Conservation (phyloP, 2,329 filamentous ascomycete species). For the Pleoardoris graminearum region DNA sequence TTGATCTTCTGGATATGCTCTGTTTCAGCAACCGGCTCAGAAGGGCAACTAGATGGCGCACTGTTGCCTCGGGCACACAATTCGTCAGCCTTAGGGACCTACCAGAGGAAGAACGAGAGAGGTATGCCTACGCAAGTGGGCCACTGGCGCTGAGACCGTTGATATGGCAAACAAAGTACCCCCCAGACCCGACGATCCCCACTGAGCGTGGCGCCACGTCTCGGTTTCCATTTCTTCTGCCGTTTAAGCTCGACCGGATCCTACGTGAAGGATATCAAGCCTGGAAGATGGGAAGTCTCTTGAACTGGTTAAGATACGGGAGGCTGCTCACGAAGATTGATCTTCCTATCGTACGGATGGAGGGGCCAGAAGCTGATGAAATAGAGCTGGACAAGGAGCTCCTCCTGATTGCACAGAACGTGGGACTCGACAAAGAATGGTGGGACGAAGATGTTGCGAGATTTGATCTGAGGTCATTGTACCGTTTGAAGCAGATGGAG, state of each 20-base stretch:
- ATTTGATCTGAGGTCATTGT: background rate
- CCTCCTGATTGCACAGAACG: constrained; percentile 6
- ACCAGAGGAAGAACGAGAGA: background rate
- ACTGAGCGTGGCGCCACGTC: constrained; percentile 17
- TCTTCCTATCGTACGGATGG: constrained; percentile 17
- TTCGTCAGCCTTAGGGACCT: background rate
- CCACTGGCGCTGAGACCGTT: background rate
- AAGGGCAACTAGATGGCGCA: background rate
- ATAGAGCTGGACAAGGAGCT: constrained; percentile 16
- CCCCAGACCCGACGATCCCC: background rate
- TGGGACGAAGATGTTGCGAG: constrained; percentile 8
- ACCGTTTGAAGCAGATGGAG: background rate
- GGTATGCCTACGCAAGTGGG: background rate
- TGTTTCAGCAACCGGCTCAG: background rate
- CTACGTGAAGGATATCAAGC: constrained; percentile 3
- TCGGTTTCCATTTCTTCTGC: constrained; percentile 9
- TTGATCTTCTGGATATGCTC: background rate
- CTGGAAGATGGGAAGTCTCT: background rate
- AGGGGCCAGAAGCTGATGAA: constrained; percentile 8
- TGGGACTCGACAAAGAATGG: background rate
- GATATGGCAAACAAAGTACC: background rate
- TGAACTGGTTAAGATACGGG: background rate
- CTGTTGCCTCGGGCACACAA: background rate
- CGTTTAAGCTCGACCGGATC: constrained; percentile 14
- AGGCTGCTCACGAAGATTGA: background rate